Evolutionary conservation across 345 rosid genomes (phyloP), one percentile per base, ranked within the genome.

Genomic region (Camelina hispida): DNA sequence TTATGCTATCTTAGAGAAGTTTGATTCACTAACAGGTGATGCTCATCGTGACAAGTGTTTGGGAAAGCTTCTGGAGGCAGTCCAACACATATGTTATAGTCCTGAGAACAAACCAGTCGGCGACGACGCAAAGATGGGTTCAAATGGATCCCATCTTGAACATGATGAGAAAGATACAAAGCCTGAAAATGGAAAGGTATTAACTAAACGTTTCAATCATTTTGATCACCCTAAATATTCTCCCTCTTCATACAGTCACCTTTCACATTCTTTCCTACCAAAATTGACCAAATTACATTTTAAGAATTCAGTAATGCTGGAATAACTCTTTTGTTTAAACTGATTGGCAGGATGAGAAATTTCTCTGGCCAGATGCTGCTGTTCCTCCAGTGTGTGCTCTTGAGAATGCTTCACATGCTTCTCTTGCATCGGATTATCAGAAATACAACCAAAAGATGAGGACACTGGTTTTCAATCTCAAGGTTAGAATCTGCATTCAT

Each of bases 391-490:
- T 91, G 57, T 73, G 71, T 76, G 90, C 93, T 56, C 96, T 96
- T 75, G 99, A 96, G 90, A 80, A 84, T 81, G 97, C 88, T 15
- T 82, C 88, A 11, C 93, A 92, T 81, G 89, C 84, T 55, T 64
- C 94, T 52, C 84, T 92, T 74, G 79, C 90, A 12, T 75, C 79
- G 0, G 97, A 95, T 85, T 90, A 78, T 73, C 95, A 90, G 66
- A 95, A 95, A 74, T 95, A 92, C 69, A 95, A 93, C 80, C 96
- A 90, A 72, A 90, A 90, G 81, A 32, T 95, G 90, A 85, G 99
- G 68, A 86, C 88, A 73, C 78, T 95, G 61, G 80, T 77, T 63
- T 95, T 89, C 82, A 95, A 95, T 87, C 89, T 95, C 76, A 93
- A 85, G 97, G 98, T 90, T 57, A 43, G 85, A 71, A 37, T 76